Percentiles rank a stretch among this genome's conserved stretches.
Evolutionary conservation across 2,329 filamentous ascomycete species (phyloP).

Genomic region (Phaeosphaeria sp.): DNA sequence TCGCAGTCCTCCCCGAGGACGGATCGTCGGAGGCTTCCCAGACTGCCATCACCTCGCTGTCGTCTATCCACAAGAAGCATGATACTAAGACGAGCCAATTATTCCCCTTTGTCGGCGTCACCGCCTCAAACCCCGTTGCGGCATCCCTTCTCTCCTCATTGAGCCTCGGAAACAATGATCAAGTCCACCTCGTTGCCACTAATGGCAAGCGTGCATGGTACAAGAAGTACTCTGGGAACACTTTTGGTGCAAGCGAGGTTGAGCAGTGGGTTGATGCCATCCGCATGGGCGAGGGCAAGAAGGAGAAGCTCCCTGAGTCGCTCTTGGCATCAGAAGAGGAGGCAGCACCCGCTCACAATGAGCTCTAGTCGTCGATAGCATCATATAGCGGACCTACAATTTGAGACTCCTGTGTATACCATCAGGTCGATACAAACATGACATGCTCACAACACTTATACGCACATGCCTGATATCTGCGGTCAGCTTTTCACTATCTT

Average conservation of each 20-base stretch:
- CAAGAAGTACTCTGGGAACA: slow-evolving; percentile 69
- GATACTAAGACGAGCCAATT: slow-evolving; percentile 68
- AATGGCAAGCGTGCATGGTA: slow-evolving; percentile 90
- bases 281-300: slow-evolving; percentile 83
- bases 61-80: slow-evolving; percentile 79
- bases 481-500: too few species aligned
- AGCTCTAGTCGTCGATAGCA: slow-evolving; percentile 25
- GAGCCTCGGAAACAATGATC: slow-evolving; percentile 59
- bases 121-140: slow-evolving; percentile 65
- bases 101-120: slow-evolving; percentile 84
- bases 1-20: slow-evolving; percentile 59
- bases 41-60: slow-evolving; percentile 60
- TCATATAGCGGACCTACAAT: background rate
- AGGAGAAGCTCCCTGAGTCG: slow-evolving; percentile 69
- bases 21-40: slow-evolving; percentile 56
- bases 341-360: slow-evolving; percentile 27
- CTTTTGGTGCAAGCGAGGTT: slow-evolving; percentile 66
- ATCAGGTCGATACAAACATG: background rate
- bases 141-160: slow-evolving; percentile 66
- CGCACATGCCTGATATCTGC: too few species aligned
- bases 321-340: slow-evolving; percentile 43
- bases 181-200: slow-evolving; percentile 77
- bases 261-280: slow-evolving; percentile 93
- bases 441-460: background rate
- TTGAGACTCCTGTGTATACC: background rate